A percentile compares a stretch with the other conserved stretches of the same genome.
These are phyloP conservation scores for Eleusine coracana DNA, from an alignment of 176 grass and related monocot species.

Conservation along the genomic window DNA sequence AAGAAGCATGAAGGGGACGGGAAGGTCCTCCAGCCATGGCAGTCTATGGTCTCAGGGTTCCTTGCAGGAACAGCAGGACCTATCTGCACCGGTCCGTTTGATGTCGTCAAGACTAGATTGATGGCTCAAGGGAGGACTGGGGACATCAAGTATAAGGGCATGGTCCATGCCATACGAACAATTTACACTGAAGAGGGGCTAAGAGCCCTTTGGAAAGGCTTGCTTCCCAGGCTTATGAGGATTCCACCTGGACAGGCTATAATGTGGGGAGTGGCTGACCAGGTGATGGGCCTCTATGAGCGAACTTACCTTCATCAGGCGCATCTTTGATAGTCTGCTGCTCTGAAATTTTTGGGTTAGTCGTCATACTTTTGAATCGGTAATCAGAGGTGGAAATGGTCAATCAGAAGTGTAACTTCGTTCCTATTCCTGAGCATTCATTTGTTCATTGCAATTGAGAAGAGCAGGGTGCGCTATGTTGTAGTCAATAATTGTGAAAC, in stretches of 20 bases:
- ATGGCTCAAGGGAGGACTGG: conserved; percentile 88
- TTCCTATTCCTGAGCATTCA: conserved; percentile 37
- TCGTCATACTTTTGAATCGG: conserved; percentile 6
- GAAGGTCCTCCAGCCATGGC: conserved; percentile 83
- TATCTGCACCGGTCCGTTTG: conserved; percentile 87
- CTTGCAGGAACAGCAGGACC: conserved; percentile 94
- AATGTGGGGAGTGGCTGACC: conserved; percentile 96
- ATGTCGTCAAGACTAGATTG: conserved; percentile 90
- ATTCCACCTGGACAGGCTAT: conserved; percentile 99
- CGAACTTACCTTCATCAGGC: conserved; percentile 51
- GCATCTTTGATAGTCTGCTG: conserved; percentile 42
- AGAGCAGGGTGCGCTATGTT: conserved; percentile 16
- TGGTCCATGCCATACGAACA: conserved; percentile 79
- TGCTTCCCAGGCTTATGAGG: conserved; percentile 97
- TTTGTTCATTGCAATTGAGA: conserved; percentile 48
- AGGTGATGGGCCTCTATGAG: conserved; percentile 93
- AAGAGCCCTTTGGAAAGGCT: conserved; percentile 82
- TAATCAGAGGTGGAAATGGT: conserved; percentile 2
- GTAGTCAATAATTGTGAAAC: conserved; percentile 30
- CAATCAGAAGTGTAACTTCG: not conserved
- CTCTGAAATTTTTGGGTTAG: conserved; percentile 35
- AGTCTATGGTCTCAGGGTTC: conserved; percentile 96
- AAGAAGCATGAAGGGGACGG: conserved; percentile 93
- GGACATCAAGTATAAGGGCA: conserved; percentile 76
- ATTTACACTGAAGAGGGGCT: conserved; percentile 84